Conservation (phyloP, 352 stramenopile genomes). For the Phytophthora cryptogea region DNA sequence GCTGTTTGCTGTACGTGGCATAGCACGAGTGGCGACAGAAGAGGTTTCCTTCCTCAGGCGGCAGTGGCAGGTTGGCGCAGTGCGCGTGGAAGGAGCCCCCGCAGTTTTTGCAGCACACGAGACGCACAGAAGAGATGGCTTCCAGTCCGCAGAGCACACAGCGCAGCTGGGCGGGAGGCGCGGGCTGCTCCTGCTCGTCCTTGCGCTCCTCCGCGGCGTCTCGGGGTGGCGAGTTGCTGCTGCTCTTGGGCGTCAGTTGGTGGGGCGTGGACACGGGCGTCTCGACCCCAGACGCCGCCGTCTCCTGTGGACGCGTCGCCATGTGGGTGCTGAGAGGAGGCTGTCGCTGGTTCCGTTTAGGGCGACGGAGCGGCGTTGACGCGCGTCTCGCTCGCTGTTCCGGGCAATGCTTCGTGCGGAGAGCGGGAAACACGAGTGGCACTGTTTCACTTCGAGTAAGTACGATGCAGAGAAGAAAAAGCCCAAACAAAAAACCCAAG, state of each 20-base stretch:
- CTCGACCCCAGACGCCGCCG: slow-evolving; percentile 1
- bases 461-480: slow-evolving; percentile 14
- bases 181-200: background rate
- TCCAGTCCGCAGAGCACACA: slow-evolving; percentile 39
- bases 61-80: slow-evolving; percentile 66
- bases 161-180: background rate
- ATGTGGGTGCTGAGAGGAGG: slow-evolving; percentile 11
- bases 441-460: slow-evolving; percentile 1
- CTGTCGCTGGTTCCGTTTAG: background rate
- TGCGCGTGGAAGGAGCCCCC: slow-evolving; percentile 58
- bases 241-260: slow-evolving; percentile 14
- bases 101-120: slow-evolving; percentile 66
- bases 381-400: too few relatives aligned
- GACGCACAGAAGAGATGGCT: slow-evolving; percentile 28
- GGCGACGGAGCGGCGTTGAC: background rate
- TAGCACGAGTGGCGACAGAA: slow-evolving; percentile 77
- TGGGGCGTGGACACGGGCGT: slow-evolving; percentile 1
- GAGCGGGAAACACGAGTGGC: slow-evolving; percentile 4
- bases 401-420: background rate
- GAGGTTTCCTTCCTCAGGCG: slow-evolving; percentile 64
- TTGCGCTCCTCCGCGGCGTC: slow-evolving; percentile 12
- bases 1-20: slow-evolving; percentile 45
- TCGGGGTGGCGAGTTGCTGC: slow-evolving; percentile 13
- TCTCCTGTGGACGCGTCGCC: slow-evolving; percentile 24
- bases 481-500: too few relatives aligned